phyloP scores from a whole-genome alignment of 768 basidiomycete species.

The Sporobolomyces pararoseus region DNA sequence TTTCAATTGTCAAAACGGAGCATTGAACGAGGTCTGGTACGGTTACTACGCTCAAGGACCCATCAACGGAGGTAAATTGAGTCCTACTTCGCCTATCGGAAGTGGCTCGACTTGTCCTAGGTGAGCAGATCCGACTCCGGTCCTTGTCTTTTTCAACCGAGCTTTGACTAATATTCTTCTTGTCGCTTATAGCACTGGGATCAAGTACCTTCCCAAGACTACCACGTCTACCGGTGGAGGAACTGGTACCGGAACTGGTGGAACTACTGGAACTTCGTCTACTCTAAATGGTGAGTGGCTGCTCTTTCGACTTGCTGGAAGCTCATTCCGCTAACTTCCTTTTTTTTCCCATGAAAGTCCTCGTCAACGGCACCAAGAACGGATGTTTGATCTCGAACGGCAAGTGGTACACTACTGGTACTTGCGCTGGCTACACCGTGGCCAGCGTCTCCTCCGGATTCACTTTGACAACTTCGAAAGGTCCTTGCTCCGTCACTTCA shows the following conservation, averaged over 20 bases:
- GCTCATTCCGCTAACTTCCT: not conserved
- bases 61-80: constrained; percentile 34
- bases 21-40: constrained; percentile 29
- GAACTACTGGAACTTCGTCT: constrained; percentile 36
- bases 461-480: constrained; percentile 62
- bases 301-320: not conserved
- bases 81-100: constrained; percentile 21
- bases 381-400: constrained; percentile 60
- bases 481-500: constrained; percentile 57
- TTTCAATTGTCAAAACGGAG: constrained; percentile 22
- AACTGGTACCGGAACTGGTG: not conserved
- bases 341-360: not conserved
- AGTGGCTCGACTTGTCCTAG: constrained; percentile 33
- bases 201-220: constrained; percentile 62
- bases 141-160: too few relatives aligned
- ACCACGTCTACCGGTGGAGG: not conserved
- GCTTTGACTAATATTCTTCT: too few relatives aligned
- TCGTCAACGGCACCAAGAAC: constrained; percentile 46
- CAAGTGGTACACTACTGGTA: constrained; percentile 57
- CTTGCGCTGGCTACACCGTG: constrained; percentile 15
- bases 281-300: constrained; percentile 37
- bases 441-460: constrained; percentile 51
- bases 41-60: constrained; percentile 27
- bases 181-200: too few relatives aligned
- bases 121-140: too few relatives aligned